These are phyloP conservation scores for Phaseolus coccineus DNA, from an alignment of 331 rosid genomes.

Conservation along the genomic window DNA sequence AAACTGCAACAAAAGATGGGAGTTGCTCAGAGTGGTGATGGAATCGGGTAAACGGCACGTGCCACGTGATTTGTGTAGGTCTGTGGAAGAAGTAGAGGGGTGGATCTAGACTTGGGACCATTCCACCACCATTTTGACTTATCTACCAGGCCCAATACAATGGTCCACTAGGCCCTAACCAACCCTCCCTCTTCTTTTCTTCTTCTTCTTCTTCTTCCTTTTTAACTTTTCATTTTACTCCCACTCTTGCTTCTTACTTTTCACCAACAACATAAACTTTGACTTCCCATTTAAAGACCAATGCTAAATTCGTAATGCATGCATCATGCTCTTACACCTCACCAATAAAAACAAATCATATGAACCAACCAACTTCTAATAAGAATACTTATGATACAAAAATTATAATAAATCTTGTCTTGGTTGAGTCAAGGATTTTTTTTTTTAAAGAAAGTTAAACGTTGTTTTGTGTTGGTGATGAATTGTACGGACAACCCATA, in stretches of 20 bases:
- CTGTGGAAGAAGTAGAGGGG: not conserved
- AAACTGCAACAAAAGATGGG: not conserved
- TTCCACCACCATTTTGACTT: not conserved
- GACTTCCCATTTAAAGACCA: slow-evolving; percentile 40
- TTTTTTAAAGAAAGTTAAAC: no score
- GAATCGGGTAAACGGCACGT: slow-evolving; percentile 43
- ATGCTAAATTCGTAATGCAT: not conserved
- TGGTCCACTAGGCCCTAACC: slow-evolving; percentile 46
- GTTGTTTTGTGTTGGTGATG: no score
- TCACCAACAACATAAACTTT: slow-evolving; percentile 26
- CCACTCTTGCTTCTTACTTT: slow-evolving; percentile 18
- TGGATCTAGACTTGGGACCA: slow-evolving; percentile 44
- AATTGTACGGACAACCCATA: no score
- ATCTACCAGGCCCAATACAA: slow-evolving; percentile 15
- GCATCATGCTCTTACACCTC: not conserved
- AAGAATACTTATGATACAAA: no score
- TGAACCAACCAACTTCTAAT: no score
- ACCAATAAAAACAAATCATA: no score
- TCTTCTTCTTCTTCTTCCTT: not conserved
- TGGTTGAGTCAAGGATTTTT: no score
- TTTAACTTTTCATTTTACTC: slow-evolving; percentile 5
- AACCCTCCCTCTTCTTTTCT: not conserved
- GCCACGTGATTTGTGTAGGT: slow-evolving; percentile 25
- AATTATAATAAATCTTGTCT: no score
- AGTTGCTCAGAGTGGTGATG: slow-evolving; percentile 1